These are phyloP conservation scores for Sphagnum tenellum DNA, from an alignment of 225 moss, liverwort and hornwort genomes.

Conservation along the genomic window DNA sequence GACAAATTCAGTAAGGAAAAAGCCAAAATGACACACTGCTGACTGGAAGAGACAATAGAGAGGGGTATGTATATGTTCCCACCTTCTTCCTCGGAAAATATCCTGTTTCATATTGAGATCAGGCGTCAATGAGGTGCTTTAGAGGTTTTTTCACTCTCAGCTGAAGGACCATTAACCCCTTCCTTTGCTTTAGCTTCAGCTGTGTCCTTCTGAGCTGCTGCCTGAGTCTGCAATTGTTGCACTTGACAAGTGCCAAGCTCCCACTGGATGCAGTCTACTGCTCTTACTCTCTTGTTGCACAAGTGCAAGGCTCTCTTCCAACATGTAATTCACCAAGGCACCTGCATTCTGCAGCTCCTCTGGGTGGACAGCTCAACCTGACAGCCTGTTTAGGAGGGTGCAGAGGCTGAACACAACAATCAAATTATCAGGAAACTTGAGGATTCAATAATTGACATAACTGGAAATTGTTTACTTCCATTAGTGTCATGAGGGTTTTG, in stretches of 20 bases:
- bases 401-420: conserved; percentile 32
- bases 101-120: too few species aligned
- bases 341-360: conserved; percentile 40
- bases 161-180: conserved; percentile 10
- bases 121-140: too few species aligned
- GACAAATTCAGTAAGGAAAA: too few species aligned
- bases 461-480: too few species aligned
- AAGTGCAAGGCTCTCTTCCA: conserved; percentile 32
- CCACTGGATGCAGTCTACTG: conserved; percentile 35
- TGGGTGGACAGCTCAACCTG: conserved; percentile 15
- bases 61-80: too few species aligned
- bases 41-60: too few species aligned
- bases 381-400: conserved; percentile 35
- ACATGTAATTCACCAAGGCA: conserved; percentile 22
- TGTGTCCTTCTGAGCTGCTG: conserved; percentile 39
- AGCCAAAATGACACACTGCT: too few species aligned
- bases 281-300: conserved; percentile 27
- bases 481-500: too few species aligned
- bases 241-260: conserved; percentile 68
- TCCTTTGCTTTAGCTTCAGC: conserved; percentile 22
- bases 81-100: too few species aligned
- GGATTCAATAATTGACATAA: too few species aligned
- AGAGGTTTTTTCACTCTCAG: conserved; percentile 3
- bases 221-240: conserved; percentile 50
- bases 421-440: too few species aligned